Evolutionary conservation across 2,329 filamentous ascomycete species (phyloP), one percentile per base, ranked within the genome.

Genomic region (Blumeriella jaapii): DNA sequence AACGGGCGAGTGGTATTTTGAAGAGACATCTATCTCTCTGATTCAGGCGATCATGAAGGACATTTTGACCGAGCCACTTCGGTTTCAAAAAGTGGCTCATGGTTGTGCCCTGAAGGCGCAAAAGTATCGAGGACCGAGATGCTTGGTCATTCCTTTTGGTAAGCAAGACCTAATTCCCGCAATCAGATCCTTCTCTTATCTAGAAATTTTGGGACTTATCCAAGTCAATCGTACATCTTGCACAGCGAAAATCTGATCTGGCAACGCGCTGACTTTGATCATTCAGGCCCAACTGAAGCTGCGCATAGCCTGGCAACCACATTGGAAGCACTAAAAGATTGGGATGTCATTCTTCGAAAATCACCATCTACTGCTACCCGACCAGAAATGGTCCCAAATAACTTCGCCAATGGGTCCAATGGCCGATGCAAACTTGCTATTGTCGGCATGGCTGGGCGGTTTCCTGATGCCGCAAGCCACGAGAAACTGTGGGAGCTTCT

Each of bases 361-460:
- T 23, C 33, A 5, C 19, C 18, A 35, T 22, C 32, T 12, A 23
- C 25, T 8, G 18, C 26, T 8, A 35, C 12, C 9, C 25, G 20
- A 17, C 26, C 33, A 14, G 29, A 13, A 8, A 18, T 19, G 2
- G 24, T 26, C 10, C 23, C 33, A 12, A 35, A 18, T 23, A 35
- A 35, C 93, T 43, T 85, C n/a, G 29, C 28, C 17, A 41, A 31
- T 34, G 42, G 37, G 26, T 34, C 36, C n/a, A 34, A 39, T n/a
- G 31, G 33, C 20, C 40, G 44, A 31, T 44, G 47, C 9, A 52
- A 52, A 22, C 47, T 52, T 18, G 85, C 85, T 38, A 86, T 93
- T 43, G 80, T 93, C 20, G 85, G 85, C 34, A 82, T 85, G 71
- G 72, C 82, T 29, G 81, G 82, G 32, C 71, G 82, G 32, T 86